These are phyloP conservation scores for Suillus decipiens DNA, from an alignment of 768 basidiomycete genomes.

Conservation along the genomic window DNA sequence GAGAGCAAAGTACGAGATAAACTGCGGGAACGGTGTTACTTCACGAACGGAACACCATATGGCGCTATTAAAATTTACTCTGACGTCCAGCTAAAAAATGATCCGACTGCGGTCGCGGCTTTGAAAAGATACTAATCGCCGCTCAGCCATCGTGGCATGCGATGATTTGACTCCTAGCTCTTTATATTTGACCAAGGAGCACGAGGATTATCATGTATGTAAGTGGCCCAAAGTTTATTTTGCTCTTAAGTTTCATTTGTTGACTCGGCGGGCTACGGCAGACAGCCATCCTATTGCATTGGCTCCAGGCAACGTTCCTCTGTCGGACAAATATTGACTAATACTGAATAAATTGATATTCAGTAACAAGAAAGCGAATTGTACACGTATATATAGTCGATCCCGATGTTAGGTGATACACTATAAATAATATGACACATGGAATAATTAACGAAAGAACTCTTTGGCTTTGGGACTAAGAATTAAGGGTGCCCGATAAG, in stretches of 20 bases:
- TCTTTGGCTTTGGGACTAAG: slow-evolving; percentile 16
- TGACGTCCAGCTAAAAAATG: background rate
- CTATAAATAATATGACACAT: slow-evolving; percentile 17
- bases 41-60: background rate
- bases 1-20: background rate
- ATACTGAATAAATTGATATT: slow-evolving; percentile 16
- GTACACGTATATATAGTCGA: slow-evolving; percentile 9
- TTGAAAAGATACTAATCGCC: background rate
- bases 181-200: background rate
- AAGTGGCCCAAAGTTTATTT: background rate
- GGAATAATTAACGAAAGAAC: slow-evolving; percentile 25
- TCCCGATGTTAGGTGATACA: slow-evolving; percentile 12
- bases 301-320: background rate
- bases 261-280: background rate
- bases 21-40: background rate
- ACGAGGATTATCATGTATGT: background rate
- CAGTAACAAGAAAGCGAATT: slow-evolving; percentile 28
- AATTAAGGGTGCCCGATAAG: slow-evolving; percentile 12
- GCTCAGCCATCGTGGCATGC: background rate
- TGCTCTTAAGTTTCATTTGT: background rate
- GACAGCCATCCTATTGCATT: background rate
- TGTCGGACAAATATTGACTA: background rate
- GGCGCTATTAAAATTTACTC: background rate
- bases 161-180: background rate
- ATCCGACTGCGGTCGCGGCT: background rate